Percentiles rank a stretch among this genome's conserved stretches.
These are phyloP conservation scores for Capronia coronata DNA, from an alignment of 2,329 filamentous ascomycete genomes.

Conservation along the genomic window DNA sequence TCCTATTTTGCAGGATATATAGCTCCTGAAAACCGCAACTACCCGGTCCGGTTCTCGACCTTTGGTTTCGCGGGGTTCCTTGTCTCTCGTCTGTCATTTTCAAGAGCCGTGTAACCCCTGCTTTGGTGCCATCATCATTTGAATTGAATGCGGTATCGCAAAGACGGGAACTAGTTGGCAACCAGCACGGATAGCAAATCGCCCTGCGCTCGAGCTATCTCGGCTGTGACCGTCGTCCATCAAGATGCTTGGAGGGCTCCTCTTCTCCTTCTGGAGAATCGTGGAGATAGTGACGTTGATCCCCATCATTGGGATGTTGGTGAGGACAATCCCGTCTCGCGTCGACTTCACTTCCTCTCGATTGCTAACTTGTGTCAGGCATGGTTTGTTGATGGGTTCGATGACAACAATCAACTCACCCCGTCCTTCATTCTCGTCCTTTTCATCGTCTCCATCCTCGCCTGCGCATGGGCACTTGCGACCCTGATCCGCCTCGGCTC, in stretches of 20 bases:
- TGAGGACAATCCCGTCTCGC: constrained; percentile 29
- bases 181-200: constrained; percentile 1
- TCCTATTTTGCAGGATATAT: no score
- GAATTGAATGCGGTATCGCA: background rate
- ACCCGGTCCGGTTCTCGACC: background rate
- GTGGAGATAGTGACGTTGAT: constrained; percentile 57
- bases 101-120: background rate
- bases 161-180: background rate
- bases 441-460: constrained; percentile 59
- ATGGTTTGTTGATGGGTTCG: constrained; percentile 57
- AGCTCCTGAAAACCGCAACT: no score
- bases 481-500: constrained; percentile 55
- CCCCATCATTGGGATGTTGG: constrained; percentile 57
- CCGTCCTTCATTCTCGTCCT: constrained; percentile 56
- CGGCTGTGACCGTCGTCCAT: background rate
- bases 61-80: background rate
- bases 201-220: background rate
- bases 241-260: constrained; percentile 48
- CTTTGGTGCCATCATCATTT: background rate
- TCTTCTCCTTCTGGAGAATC: constrained; percentile 57
- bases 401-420: constrained; percentile 52
- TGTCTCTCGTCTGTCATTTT: background rate
- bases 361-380: constrained; percentile 33
- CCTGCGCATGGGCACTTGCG: constrained; percentile 54
- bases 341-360: background rate